Evolutionary conservation across 257 asterid species (phyloP), one percentile per base, ranked within the genome.

Genomic region (Salvia rosmarinus): DNA sequence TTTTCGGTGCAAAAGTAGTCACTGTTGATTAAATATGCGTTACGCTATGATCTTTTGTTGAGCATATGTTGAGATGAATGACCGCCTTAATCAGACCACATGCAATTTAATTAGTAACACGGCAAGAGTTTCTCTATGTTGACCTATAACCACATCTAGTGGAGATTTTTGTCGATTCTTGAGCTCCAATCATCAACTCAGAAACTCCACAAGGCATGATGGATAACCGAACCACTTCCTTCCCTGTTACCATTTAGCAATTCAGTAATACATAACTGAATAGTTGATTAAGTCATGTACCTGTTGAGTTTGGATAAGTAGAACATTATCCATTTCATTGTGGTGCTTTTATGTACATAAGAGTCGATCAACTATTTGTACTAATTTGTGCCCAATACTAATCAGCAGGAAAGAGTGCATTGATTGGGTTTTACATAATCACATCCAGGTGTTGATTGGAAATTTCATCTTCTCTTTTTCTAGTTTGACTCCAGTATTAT

Each of bases 1-100:
- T 30, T 32, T 58, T 58, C 14, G n/a, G 63, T 32, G 23, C 64
- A 32, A 42, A 30, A 32, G 11, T 10, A 9, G 11, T 4, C 23
- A 23, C 4, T 23, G 4, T 1, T 5, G 14, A 16, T 23, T 55
- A 25, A 1, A 55, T 55, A 1, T 10, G 16, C 32, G n/a, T 10
- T 25, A 23, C 4, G 17, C 62, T 23, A 11, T 11, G 61, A 55
- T 16, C 39, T 55, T 25, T 55, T 25, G 3, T 23, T 2, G 20
- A 55, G 39, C 6, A 39, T 55, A 25, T 23, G 62, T 55, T 55
- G 39, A 55, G 62, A 55, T 55, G 60, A 9, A 54, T 10, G 61
- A 25, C 35, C 37, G 13, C 13, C 23, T 0, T 50, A 17, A 50
- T 50, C 56, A 1, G 19, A 19, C 3, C 19, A 25, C 16, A 55